Conservation (phyloP, 805 yeast species). For the Yamadazyma laniorum region DNA sequence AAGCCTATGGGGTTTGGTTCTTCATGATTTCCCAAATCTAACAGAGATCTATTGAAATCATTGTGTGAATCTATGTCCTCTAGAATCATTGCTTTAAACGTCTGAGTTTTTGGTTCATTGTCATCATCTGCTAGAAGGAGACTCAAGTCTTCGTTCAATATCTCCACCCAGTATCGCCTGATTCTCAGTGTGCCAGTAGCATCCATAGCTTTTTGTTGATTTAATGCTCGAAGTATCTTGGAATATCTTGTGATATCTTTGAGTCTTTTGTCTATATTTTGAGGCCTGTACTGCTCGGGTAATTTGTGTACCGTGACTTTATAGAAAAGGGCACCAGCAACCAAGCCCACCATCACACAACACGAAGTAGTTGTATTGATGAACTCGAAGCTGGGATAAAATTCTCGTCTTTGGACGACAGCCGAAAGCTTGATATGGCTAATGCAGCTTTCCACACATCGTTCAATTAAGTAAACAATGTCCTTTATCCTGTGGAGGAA, state of each 20-base stretch:
- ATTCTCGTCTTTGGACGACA: not conserved
- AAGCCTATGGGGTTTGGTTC: not conserved
- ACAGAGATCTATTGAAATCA: not conserved
- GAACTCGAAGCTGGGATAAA: conserved; percentile 1
- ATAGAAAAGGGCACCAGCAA: conserved; percentile 6
- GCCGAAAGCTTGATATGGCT: conserved; percentile 1
- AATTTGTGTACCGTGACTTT: conserved; percentile 2
- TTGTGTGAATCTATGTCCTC: not conserved
- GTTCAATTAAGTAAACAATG: conserved; percentile 2
- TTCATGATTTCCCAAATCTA: not conserved
- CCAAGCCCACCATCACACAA: conserved; percentile 5
- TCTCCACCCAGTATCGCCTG: conserved; percentile 11
- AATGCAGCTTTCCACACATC: conserved; percentile 1
- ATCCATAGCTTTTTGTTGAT: conserved; percentile 2
- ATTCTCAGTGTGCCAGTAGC: conserved; percentile 13
- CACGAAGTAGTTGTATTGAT: conserved; percentile 1
- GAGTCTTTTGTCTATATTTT: conserved; percentile 1
- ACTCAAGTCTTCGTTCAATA: conserved; percentile 11
- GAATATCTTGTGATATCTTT: not conserved
- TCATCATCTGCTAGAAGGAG: conserved; percentile 2
- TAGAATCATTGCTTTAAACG: conserved; percentile 2
- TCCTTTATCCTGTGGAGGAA: conserved; percentile 1
- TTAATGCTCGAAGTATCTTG: conserved; percentile 1
- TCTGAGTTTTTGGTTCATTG: conserved; percentile 1
- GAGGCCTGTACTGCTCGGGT: conserved; percentile 2